Base-by-base conservation (phyloP, 1,284 basidiomycete species). In the Cryptococcus amylolentus region DNA sequence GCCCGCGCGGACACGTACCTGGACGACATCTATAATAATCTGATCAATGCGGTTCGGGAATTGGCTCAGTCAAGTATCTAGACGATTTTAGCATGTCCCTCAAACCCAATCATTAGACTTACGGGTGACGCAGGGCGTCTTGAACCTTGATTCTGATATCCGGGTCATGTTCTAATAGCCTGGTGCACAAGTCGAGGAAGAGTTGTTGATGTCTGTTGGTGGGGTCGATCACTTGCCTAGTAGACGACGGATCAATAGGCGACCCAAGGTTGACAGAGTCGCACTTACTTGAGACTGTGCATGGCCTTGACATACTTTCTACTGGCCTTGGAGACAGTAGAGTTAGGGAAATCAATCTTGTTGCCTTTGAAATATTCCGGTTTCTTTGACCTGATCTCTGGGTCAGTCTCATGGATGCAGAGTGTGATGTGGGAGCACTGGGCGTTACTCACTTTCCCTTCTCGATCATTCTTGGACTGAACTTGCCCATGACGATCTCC, bases 401-500 rank as follows among this genome's bases (percentile, higher is more conserved):
- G 5, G 14, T 48, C 46, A 48, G 46, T 38, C 38, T 20, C 37
- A n/a, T 39, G 2, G 16, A 5, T 43, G 18, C 47, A 10, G 23
- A 9, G 6, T 27, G 23, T 26, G 7, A 46, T 27, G 45, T 12
- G 10, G 10, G 26, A 8, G n/a, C 10, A 16, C 18, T 46, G n/a
- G 16, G 37, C 42, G 26, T 23, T 10, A 66, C 74, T 63, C 55
- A 76, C 74, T 74, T 72, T 47, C 80, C 81, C 51, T 75, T 75
- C 20, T 79, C 46, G 2, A 78, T 65, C 74, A 95, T 92, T 5
- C 87, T 84, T 46, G 88, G 85, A 0, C 94, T 92, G 87, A 98
- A 94, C 77, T 87, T 88, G 59, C 95, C 96, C 86, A 98, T 95
- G 38, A 98, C 96, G 65, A 89, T 87, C 77, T 98, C 94, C 96